Evolutionary conservation across 2,329 filamentous ascomycete species (phyloP).

Genomic region (Ramichloridium luteum): DNA sequence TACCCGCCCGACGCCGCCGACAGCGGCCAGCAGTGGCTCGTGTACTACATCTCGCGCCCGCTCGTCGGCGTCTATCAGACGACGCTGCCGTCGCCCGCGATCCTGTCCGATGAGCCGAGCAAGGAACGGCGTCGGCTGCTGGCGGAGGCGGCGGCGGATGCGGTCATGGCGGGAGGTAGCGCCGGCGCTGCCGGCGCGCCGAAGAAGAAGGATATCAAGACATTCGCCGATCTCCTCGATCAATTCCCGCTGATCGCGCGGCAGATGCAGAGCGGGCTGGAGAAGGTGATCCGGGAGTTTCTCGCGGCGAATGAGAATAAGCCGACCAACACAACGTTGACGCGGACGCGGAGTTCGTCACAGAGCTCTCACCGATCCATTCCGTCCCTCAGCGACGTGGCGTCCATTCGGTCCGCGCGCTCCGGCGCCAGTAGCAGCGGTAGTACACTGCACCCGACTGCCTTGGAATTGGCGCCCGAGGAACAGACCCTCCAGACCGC

Average conservation of each 20-base stretch:
- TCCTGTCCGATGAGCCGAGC: slow-evolving; percentile 28
- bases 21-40: slow-evolving; percentile 82
- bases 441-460: slow-evolving; percentile 35
- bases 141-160: slow-evolving; percentile 18
- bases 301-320: slow-evolving; percentile 66
- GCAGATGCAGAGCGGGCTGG: slow-evolving; percentile 88
- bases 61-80: slow-evolving; percentile 75
- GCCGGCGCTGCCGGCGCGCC: slow-evolving; percentile 25
- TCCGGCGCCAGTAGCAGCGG: slow-evolving; percentile 22
- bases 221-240: slow-evolving; percentile 77
- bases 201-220: slow-evolving; percentile 81
- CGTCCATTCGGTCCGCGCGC: slow-evolving; percentile 24
- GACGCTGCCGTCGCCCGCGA: slow-evolving; percentile 55
- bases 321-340: slow-evolving; percentile 6
- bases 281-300: slow-evolving; percentile 84
- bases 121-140: slow-evolving; percentile 22
- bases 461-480: slow-evolving; percentile 68
- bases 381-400: slow-evolving; percentile 22
- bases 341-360: slow-evolving; percentile 24
- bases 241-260: slow-evolving; percentile 91
- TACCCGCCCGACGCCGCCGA: slow-evolving; percentile 84
- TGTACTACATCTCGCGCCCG: slow-evolving; percentile 90
- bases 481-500: slow-evolving; percentile 82
- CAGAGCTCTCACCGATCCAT: slow-evolving; percentile 24
- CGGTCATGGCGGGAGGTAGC: background rate